phyloP scores from a whole-genome alignment of 1,284 basidiomycete species.

The Trametes polyzona region DNA sequence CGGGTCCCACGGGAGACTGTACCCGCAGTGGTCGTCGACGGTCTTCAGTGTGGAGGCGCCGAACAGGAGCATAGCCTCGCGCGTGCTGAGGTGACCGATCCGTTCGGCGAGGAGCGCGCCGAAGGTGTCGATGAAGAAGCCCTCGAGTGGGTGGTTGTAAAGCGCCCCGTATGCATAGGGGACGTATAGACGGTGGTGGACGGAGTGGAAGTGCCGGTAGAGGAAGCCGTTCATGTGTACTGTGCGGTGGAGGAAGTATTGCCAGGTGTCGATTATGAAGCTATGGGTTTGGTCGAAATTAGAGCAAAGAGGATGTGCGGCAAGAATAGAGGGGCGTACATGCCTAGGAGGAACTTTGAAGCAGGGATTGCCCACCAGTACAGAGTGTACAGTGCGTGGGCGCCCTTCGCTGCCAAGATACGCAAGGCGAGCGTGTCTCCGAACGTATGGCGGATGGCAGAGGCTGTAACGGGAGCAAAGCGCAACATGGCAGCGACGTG shows the following conservation, averaged over 20 bases:
- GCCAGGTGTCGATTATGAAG: conserved; percentile 96
- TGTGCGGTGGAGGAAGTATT: conserved; percentile 92
- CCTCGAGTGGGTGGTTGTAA: conserved; percentile 98
- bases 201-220: conserved; percentile 91
- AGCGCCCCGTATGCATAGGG: conserved; percentile 97
- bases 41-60: conserved; percentile 91
- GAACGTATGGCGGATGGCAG: conserved; percentile 45
- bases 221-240: conserved; percentile 93
- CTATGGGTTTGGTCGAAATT: conserved; percentile 43
- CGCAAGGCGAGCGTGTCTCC: conserved; percentile 35
- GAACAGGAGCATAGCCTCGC: conserved; percentile 88
- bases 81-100: conserved; percentile 71
- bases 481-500: conserved; percentile 52
- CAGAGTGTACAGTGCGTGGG: conserved; percentile 62
- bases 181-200: conserved; percentile 96
- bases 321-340: conserved; percentile 71
- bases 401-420: conserved; percentile 52
- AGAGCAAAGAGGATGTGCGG: conserved; percentile 8
- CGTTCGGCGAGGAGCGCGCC: conserved; percentile 83
- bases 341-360: conserved; percentile 77
- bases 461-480: conserved; percentile 44
- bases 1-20: conserved; percentile 87
- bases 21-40: conserved; percentile 98
- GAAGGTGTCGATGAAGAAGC: conserved; percentile 82
- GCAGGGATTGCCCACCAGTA: conserved; percentile 98